Evolutionary conservation across 2,329 filamentous ascomycete genomes (phyloP), one percentile per base, ranked within the genome.

Genomic region (Helicocarpus griseus): DNA sequence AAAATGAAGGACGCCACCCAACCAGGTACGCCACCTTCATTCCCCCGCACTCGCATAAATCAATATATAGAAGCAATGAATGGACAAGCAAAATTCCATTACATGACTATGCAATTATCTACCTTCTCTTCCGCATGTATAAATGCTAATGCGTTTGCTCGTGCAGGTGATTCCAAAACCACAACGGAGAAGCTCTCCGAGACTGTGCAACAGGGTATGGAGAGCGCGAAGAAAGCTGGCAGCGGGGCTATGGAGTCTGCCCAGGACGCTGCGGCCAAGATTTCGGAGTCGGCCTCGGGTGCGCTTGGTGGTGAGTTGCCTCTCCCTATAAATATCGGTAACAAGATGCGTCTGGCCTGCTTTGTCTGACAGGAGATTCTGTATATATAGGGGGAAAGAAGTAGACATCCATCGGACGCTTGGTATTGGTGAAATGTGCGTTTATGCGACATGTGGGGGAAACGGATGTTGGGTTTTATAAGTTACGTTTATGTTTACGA

Each of bases 151-250:
- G 35, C 21, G 9, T 7, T 11, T 44, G 7, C 19, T 7, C 9
- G 14, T 28, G 8, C 38, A 58, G 57, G 57, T 22, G 57, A 58
- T 31, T 36, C 52, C 11, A 58, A 58, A 39, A 54, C 56, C 40
- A 58, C 57, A 21, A 22, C 52, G 28, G 47, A 57, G 47, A 50
- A 54, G 28, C 52, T 58, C 22, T 50, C 56, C 41, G 56, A 58
- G n/a, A 33, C 40, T 5, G 45, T 31, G 24, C 48, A 54, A 41
- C 49, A 52, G 19, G 48, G 46, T 19, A 46, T 31, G 3, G 51
- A 58, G 29, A 38, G 21, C n/a, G 48, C 50, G 19, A 55, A 58
- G 50, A 17, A 55, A 39, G 35, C 31, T 26, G 53, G 48, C 7
- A 28, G 53, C 13, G 14, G 36, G 5, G 28, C 43, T n/a, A 35